Percentiles rank a stretch among this genome's conserved stretches.
Evolutionary conservation across 805 yeast species (phyloP).

Genomic region (Brettanomyces sp.): DNA sequence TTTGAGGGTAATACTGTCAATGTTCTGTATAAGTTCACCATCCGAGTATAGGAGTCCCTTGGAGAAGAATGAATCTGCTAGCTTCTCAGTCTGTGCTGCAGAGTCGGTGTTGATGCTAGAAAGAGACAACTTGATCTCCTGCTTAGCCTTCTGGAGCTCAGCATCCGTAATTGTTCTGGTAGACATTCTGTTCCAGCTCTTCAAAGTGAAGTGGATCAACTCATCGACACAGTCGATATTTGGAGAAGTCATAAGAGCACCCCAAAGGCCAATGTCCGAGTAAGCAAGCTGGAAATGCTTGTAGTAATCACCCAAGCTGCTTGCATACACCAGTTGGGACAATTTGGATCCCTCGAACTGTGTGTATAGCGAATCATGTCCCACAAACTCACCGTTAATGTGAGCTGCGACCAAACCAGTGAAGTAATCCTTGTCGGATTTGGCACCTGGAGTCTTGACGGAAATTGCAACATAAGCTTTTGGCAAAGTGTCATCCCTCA

Average conservation of each 20-base stretch:
- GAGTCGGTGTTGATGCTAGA: slow-evolving; percentile 37
- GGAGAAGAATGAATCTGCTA: slow-evolving; percentile 52
- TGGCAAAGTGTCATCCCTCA: slow-evolving; percentile 82
- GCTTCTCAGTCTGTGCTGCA: slow-evolving; percentile 30
- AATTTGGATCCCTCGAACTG: slow-evolving; percentile 59
- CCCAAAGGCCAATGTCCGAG: slow-evolving; percentile 79
- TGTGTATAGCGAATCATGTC: slow-evolving; percentile 45
- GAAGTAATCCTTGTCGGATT: slow-evolving; percentile 51
- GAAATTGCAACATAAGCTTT: slow-evolving; percentile 72
- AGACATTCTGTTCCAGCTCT: slow-evolving; percentile 82
- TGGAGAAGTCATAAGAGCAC: slow-evolving; percentile 59
- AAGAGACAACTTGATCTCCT: slow-evolving; percentile 55
- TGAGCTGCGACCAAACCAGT: slow-evolving; percentile 67
- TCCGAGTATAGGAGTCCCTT: slow-evolving; percentile 54
- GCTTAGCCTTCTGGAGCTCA: slow-evolving; percentile 73
- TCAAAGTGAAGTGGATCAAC: slow-evolving; percentile 68
- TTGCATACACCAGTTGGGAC: slow-evolving; percentile 58
- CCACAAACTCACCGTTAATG: slow-evolving; percentile 47
- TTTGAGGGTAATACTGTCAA: slow-evolving; percentile 53
- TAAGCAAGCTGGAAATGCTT: slow-evolving; percentile 64
- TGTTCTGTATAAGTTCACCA: slow-evolving; percentile 47
- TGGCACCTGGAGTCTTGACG: slow-evolving; percentile 57
- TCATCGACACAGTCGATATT: slow-evolving; percentile 60
- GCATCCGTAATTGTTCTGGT: slow-evolving; percentile 60
- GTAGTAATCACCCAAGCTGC: slow-evolving; percentile 64